Evolutionary conservation across 2,329 filamentous ascomycete species (phyloP), one percentile per base, ranked within the genome.

Genomic region (Aspergillus hortae): DNA sequence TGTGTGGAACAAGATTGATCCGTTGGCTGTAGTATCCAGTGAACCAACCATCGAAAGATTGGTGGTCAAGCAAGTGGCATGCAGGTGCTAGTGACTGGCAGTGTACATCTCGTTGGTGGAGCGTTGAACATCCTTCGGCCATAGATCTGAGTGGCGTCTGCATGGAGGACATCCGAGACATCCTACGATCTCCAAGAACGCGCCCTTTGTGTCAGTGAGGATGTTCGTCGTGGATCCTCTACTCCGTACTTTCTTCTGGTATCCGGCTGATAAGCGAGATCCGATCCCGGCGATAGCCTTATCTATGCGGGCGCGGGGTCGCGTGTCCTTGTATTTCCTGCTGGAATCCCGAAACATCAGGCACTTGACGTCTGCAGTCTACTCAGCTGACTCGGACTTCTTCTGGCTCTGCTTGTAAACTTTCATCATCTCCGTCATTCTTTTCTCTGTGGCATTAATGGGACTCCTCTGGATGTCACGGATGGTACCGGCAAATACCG

Each of bases 241-340:
- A 19, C 19, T 19, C 19, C 19, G 19, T 19, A 30, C 27, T 30
- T 30, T 30, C 27, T 30, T 4, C 27, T 30, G 27, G 27, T 30
- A 30, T 30, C 44, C 7, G 32, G 42, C 23, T 23, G 33, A 41
- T 51, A 48, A 48, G 46, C 35, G 15, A 21, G 15, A 40, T 57
- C 66, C 66, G 65, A 66, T 67, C 58, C 66, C 67, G 66, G 63
- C 57, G 58, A 55, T 68, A 68, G 57, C 67, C 67, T 67, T 67
- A 63, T 67, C 63, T 67, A 68, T 56, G 64, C 66, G 67, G 15
- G 14, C 51, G 55, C 58, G 49, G 51, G 51, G 56, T 35, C 25
- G 21, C n/a, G 17, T 32, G 44, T 17, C 32, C 30, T 12, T 6
- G n/a, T n/a, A 14, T 3, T 49, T 35, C 44, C 14, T 30, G 27